Evolutionary conservation across 164 flowering plant genomes (phyloP), one percentile per base, ranked within the genome.

Genomic region (grape (Vitis vinifera)): DNA sequence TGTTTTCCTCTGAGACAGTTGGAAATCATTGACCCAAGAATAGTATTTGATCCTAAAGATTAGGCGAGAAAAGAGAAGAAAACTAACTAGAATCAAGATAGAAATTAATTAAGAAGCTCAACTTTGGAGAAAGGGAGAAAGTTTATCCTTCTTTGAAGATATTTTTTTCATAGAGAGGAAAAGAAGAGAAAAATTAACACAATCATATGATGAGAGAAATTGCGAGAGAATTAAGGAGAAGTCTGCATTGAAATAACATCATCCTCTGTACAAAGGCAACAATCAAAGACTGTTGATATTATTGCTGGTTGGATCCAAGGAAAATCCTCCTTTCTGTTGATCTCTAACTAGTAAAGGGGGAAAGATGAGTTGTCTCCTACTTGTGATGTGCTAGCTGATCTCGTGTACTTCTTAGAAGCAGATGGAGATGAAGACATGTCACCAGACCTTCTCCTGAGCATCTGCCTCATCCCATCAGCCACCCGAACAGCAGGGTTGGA

Each of bases 391-490:
- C 82, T 86, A 1, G 87, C 48, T 7, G 97, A 86, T 78, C 88
- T 86, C 55, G 80, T 17, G 64, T 79, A 86, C 79, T 80, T 84
- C 80, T 86, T 89, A 0, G 88, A 76, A 44, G 88, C 52, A 52
- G 77, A 67, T 2, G 81, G 14, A 0, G 87, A 53, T 11, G 83
- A 75, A 12, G 82, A 65, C 62, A 75, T 57, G 60, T 87, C 85
- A 17, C 91, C 85, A 3, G 94, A 87, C 65, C 91, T 78, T 67
- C 90, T 82, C 71, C 92, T 76, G 8, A 92, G 88, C 87, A 92
- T 85, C 80, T 88, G 89, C 74, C 84, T 80, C 94, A 88, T 89
- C 51, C 92, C 97, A 30, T 89, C 88, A 3, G 97, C 94, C 0
- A 89, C 94, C 55, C 74, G 75, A 56, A 87, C 86, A 0, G 93